Evolutionary conservation across 2,329 filamentous ascomycete genomes (phyloP), one percentile per base, ranked within the genome.

Genomic region (Blumeriella jaapii): DNA sequence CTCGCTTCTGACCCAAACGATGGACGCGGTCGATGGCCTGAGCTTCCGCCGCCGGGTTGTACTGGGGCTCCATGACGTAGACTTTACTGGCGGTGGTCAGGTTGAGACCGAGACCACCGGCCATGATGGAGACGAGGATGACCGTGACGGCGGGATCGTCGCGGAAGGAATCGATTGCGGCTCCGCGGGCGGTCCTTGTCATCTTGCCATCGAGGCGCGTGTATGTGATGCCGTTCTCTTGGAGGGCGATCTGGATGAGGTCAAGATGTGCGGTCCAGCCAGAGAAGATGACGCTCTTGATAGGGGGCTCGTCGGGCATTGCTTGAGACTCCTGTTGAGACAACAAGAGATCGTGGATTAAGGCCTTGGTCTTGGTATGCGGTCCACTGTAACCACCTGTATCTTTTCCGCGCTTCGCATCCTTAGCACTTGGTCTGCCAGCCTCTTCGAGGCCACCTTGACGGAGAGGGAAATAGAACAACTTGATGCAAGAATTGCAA

Each of bases 31-130:
- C 91, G 6, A 96, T 71, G 2, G 91, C 91, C 60, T 98, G 91
- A 4, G 86, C 83, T 58, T 98, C 89, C 0, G 87, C 85, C 0
- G 86, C 87, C 0, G 91, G 91, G 53, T 98, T 98, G 63, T 89
- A 98, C 55, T 95, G 87, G 4, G 91, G 91, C 57, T 98, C 91
- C 89, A 98, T 96, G 51, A 96, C 82, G 56, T 91, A 96, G 10
- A 93, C 89, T 36, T 74, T 81, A 55, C 78, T 91, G 19, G 80
- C 89, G 0, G 82, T 68, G 0, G 87, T 95, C 36, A 96, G 64
- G 54, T 96, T 96, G 24, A 96, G 74, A 10, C 89, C 89, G 11
- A 95, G 71, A 12, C 91, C 89, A 45, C 89, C 91, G 0, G 89
- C 89, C 54, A 79, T 85, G 59, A 95, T 93, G 7, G 85, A 94